phyloP scores from a whole-genome alignment of 139 green algal species.

The Pycnococcus provasolii region DNA sequence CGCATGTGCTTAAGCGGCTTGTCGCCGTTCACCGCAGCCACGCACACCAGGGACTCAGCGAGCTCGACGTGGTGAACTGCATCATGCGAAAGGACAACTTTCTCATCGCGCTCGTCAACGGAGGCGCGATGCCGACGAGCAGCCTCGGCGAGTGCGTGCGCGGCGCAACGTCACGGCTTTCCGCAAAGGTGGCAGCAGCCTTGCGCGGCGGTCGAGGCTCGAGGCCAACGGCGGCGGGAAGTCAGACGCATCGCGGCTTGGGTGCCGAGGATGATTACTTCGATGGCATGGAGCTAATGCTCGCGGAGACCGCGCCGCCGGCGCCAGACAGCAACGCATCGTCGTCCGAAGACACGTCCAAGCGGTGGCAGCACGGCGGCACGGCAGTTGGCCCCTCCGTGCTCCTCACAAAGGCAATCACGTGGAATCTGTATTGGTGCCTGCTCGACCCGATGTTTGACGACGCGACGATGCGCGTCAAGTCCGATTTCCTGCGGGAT shows the following conservation, averaged over 20 bases:
- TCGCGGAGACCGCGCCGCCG: neutral
- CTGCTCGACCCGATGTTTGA: slow-evolving; percentile 43
- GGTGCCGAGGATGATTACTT: neutral
- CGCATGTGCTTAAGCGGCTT: slow-evolving; percentile 66
- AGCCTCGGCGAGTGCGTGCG: slow-evolving; percentile 33
- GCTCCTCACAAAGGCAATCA: slow-evolving; percentile 81
- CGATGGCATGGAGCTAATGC: neutral
- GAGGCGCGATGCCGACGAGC: slow-evolving; percentile 51
- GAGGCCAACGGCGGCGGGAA: neutral
- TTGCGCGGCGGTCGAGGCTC: slow-evolving; percentile 1
- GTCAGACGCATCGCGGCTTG: no score
- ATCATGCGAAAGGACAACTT: slow-evolving; percentile 96
- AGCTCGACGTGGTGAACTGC: slow-evolving; percentile 75
- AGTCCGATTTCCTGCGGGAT: slow-evolving; percentile 44
- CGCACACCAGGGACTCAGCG: slow-evolving; percentile 60
- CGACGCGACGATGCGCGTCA: slow-evolving; percentile 53
- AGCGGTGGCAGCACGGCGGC: no score
- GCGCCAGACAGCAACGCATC: neutral
- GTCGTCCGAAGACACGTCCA: no score
- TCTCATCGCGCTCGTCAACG: slow-evolving; percentile 78
- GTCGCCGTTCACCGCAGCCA: slow-evolving; percentile 70
- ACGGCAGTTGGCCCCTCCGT: neutral
- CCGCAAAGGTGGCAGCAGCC: neutral
- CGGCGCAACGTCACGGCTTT: slow-evolving; percentile 39
- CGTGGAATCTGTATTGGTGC: slow-evolving; percentile 86